Conservation (phyloP, 2,329 filamentous ascomycete species). For the Myotisia sp. region DNA sequence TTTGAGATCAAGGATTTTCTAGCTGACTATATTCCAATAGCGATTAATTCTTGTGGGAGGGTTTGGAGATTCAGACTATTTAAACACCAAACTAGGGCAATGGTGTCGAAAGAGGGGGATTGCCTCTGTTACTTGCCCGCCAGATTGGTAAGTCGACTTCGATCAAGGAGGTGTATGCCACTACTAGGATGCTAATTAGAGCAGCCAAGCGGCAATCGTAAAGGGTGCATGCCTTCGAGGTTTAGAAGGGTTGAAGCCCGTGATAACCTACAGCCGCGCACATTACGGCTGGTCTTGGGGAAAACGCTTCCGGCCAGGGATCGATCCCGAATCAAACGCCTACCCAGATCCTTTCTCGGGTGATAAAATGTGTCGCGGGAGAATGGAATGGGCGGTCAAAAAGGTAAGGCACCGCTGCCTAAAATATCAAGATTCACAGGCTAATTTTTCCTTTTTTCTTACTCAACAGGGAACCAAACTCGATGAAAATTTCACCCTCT, state of each 20-base stretch:
- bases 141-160: conserved; percentile 1
- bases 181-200: background rate
- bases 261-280: conserved; percentile 6
- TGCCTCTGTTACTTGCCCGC: conserved; percentile 4
- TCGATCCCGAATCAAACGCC: conserved; percentile 6
- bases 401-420: no score
- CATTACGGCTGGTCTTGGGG: conserved; percentile 9
- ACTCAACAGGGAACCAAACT: conserved; percentile 2
- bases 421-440: background rate
- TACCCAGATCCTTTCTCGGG: conserved; percentile 4
- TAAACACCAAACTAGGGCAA: conserved; percentile 5
- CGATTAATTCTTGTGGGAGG: conserved; percentile 11
- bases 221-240: conserved; percentile 9
- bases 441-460: background rate
- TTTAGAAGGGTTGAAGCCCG: conserved; percentile 6
- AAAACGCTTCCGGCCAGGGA: conserved; percentile 6
- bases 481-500: conserved; percentile 3
- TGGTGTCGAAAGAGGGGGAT: conserved; percentile 3
- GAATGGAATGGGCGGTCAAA: conserved; percentile 8
- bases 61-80: conserved; percentile 12
- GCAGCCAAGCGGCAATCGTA: conserved; percentile 10
- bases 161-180: background rate
- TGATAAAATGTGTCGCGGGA: conserved; percentile 4
- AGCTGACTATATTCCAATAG: conserved; percentile 5
- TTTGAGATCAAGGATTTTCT: background rate